Conservation (phyloP, 805 yeast genomes). For the Yueomyces sp. region DNA sequence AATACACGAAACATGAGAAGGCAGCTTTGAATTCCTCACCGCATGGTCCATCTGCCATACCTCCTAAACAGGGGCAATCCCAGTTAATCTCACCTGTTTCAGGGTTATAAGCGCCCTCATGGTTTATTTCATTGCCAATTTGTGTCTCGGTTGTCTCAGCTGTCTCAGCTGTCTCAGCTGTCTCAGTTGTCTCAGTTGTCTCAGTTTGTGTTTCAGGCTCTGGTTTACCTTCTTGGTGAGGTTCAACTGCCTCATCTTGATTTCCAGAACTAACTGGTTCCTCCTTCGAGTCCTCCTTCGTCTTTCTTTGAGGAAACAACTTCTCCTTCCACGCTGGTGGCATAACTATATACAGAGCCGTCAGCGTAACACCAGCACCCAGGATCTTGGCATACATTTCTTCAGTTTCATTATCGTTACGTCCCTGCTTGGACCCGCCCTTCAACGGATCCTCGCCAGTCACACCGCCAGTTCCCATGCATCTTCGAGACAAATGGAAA, state of each 20-base stretch:
- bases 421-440: background rate
- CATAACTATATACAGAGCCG: constrained; percentile 4
- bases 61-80: constrained; percentile 99
- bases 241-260: background rate
- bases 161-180: constrained; percentile 1
- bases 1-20: constrained; percentile 86
- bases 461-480: no score
- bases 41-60: constrained; percentile 98
- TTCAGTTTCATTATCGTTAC: background rate
- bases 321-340: background rate
- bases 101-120: constrained; percentile 75
- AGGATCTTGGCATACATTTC: constrained; percentile 1
- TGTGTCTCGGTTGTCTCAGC: background rate
- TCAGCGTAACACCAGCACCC: constrained; percentile 5
- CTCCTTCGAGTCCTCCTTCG: constrained; percentile 1
- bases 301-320: background rate
- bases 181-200: background rate
- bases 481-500: no score
- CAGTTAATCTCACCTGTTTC: constrained; percentile 98
- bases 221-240: background rate
- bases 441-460: no score
- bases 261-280: background rate
- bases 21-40: constrained; percentile 93
- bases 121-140: constrained; percentile 27
- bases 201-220: background rate